These are phyloP conservation scores for Penicillium sp. DNA, from an alignment of 2,329 filamentous ascomycete species.

Conservation along the genomic window DNA sequence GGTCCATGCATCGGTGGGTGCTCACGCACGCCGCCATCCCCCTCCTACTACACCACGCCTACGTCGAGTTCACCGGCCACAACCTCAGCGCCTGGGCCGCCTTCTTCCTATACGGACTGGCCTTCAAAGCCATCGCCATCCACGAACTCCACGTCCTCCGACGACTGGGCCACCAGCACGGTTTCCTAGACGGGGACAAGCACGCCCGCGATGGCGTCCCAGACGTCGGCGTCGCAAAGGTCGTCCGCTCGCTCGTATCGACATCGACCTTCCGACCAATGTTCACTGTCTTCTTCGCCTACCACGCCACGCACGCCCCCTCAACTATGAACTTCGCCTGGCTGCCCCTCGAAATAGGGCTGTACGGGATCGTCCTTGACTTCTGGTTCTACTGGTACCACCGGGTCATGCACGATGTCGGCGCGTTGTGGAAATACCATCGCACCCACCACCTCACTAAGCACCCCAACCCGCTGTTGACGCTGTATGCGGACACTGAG, in stretches of 20 bases:
- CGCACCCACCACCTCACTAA: slow-evolving; percentile 24
- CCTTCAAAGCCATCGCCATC: slow-evolving; percentile 22
- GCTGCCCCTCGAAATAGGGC: slow-evolving; percentile 17
- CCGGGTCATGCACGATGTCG: slow-evolving; percentile 20
- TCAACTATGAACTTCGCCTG: slow-evolving; percentile 17
- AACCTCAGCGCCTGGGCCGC: slow-evolving; percentile 16
- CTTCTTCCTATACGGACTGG: slow-evolving; percentile 17
- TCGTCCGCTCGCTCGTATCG: slow-evolving; percentile 18
- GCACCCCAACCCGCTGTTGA: slow-evolving; percentile 22
- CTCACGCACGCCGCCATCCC: slow-evolving; percentile 19
- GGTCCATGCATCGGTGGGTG: slow-evolving; percentile 22
- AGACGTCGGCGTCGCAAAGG: slow-evolving; percentile 21
- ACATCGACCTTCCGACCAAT: slow-evolving; percentile 21
- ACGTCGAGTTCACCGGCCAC: slow-evolving; percentile 17
- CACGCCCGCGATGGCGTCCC: slow-evolving; percentile 22
- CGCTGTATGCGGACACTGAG: slow-evolving; percentile 20
- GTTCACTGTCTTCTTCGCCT: slow-evolving; percentile 22
- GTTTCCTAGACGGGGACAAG: slow-evolving; percentile 23
- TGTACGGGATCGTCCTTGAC: slow-evolving; percentile 23
- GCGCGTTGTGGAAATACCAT: slow-evolving; percentile 20
- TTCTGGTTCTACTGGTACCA: slow-evolving; percentile 27
- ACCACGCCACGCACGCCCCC: slow-evolving; percentile 12
- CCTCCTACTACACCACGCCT: slow-evolving; percentile 19
- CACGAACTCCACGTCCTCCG: slow-evolving; percentile 22
- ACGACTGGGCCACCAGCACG: slow-evolving; percentile 18